A percentile compares a stretch with the other conserved stretches of the same genome.
Evolutionary conservation across 352 stramenopile genomes (phyloP).

Genomic region (Globisporangium canariense): DNA sequence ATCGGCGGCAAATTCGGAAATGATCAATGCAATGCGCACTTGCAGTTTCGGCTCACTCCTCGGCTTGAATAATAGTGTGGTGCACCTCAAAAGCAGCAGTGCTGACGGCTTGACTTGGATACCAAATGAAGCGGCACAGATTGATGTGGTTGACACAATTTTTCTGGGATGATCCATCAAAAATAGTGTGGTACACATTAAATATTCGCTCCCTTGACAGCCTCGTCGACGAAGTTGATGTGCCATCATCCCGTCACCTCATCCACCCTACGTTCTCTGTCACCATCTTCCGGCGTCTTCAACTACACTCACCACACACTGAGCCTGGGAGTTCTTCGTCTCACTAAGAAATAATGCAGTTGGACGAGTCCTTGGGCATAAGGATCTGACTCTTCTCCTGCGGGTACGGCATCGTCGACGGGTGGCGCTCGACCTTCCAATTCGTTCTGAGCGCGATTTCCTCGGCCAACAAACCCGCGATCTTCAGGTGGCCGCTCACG

Average conservation of each 20-base stretch:
- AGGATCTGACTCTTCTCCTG: conserved; percentile 79
- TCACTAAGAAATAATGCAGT: conserved; percentile 15
- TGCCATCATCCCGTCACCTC: conserved; percentile 6
- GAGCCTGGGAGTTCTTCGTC: neutral
- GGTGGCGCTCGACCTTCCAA: conserved; percentile 51
- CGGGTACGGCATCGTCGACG: conserved; percentile 72
- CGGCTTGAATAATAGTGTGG: too few species aligned
- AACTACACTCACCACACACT: neutral
- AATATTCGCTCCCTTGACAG: neutral
- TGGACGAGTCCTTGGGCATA: conserved; percentile 46
- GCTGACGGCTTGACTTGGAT: too few species aligned
- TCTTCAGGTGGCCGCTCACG: conserved; percentile 82
- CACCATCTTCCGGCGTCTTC: neutral
- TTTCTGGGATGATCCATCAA: neutral
- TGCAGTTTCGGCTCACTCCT: too few species aligned
- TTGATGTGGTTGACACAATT: too few species aligned
- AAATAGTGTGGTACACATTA: conserved; percentile 11
- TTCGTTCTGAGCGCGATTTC: conserved; percentile 68
- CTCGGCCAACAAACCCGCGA: conserved; percentile 63
- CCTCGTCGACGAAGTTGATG: conserved; percentile 1
- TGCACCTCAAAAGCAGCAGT: too few species aligned
- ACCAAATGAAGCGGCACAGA: too few species aligned
- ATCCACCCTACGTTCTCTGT: neutral
- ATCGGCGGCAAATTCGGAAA: too few species aligned
- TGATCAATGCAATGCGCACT: too few species aligned